Evolutionary conservation across 306 rosid species (phyloP).

Genomic region (Begonia loranthoides): DNA sequence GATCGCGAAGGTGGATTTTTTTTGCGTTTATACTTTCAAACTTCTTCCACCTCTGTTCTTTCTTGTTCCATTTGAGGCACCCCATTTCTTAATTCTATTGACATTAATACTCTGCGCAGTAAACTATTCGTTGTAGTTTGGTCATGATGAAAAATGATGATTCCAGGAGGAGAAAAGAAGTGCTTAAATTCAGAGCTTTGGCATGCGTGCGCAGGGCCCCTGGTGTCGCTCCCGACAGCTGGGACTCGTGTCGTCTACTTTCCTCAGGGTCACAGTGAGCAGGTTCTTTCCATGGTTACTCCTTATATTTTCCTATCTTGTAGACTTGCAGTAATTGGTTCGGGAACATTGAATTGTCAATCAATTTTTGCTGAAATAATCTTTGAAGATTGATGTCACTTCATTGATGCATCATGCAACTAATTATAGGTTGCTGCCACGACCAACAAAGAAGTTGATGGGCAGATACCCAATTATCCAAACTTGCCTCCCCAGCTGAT

Average conservation of each 20-base stretch:
- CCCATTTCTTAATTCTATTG: too few species aligned
- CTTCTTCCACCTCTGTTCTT: constrained; percentile 1
- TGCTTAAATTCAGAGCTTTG: constrained; percentile 89
- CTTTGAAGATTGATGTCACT: neutral
- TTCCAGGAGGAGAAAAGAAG: constrained; percentile 59
- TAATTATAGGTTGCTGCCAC: constrained; percentile 60
- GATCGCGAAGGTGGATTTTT: constrained; percentile 61
- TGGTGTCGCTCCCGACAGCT: constrained; percentile 62
- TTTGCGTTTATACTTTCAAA: constrained; percentile 14
- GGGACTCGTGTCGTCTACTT: constrained; percentile 79
- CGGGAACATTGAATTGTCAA: neutral
- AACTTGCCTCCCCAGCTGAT: constrained; percentile 71
- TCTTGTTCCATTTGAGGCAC: neutral
- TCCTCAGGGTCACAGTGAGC: constrained; percentile 94
- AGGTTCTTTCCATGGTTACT: constrained; percentile 22
- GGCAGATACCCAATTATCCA: constrained; percentile 74
- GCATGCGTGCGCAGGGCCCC: constrained; percentile 96
- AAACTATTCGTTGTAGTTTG: neutral
- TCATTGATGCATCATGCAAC: neutral
- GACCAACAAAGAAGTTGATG: constrained; percentile 67
- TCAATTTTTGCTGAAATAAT: neutral
- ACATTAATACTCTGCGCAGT: too few species aligned
- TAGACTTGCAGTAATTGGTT: neutral
- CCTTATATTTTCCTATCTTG: constrained; percentile 1
- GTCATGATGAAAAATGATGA: constrained; percentile 11